phyloP scores from a whole-genome alignment of 257 asterid genomes.

The Petrea volubilis region DNA sequence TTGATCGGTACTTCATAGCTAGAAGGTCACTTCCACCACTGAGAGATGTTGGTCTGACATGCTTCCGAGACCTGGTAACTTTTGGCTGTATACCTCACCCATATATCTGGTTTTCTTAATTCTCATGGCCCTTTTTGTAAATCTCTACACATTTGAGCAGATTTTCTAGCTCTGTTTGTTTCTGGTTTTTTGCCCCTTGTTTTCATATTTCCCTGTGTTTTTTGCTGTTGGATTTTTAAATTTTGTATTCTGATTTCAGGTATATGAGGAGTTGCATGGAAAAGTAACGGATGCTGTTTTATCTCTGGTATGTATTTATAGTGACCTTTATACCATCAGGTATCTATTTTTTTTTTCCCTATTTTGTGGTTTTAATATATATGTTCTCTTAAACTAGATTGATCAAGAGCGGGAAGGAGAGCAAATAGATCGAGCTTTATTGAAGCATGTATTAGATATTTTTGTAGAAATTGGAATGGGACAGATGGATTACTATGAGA shows the following conservation, averaged over 20 bases:
- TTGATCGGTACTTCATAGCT: constrained; percentile 95
- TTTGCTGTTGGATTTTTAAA: constrained; percentile 6
- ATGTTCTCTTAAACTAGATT: constrained; percentile 45
- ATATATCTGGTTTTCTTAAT: background rate
- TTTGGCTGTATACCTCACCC: background rate
- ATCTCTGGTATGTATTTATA: constrained; percentile 63
- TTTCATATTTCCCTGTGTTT: constrained; percentile 13
- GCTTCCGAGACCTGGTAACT: constrained; percentile 90
- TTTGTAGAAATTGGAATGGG: constrained; percentile 99
- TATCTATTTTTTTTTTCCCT: background rate
- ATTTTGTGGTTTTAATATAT: constrained; percentile 10
- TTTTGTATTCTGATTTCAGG: constrained; percentile 52
- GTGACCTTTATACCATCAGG: background rate
- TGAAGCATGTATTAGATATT: constrained; percentile 90
- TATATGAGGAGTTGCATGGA: constrained; percentile 71
- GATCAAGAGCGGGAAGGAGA: constrained; percentile 99
- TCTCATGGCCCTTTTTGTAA: background rate
- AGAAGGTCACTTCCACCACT: constrained; percentile 95
- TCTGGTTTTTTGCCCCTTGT: background rate
- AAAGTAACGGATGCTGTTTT: constrained; percentile 95
- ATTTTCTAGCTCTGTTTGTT: constrained; percentile 25
- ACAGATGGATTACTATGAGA: constrained; percentile 79
- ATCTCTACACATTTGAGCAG: constrained; percentile 43
- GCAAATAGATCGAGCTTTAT: constrained; percentile 89
- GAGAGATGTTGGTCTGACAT: constrained; percentile 87